Percentiles rank a stretch among this genome's conserved stretches.
Evolutionary conservation across 345 rosid genomes (phyloP).

Genomic region (Arabidopsis suecica): DNA sequence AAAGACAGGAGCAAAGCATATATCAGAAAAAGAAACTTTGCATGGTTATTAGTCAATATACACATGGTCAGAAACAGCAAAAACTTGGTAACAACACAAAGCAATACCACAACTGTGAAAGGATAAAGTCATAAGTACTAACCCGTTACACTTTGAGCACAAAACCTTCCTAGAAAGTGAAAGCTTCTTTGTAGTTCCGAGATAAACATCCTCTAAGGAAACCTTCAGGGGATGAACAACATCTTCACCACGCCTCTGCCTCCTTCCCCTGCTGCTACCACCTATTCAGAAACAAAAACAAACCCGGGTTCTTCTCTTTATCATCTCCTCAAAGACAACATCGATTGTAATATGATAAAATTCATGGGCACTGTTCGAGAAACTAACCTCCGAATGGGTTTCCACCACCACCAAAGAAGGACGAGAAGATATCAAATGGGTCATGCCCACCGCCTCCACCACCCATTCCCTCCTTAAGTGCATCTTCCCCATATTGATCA

Average conservation of each 20-base stretch:
- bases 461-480: conserved; percentile 94
- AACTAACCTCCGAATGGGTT: conserved; percentile 57
- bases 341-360: background rate
- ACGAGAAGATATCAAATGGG: conserved; percentile 84
- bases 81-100: background rate
- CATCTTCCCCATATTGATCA: conserved; percentile 91
- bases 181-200: conserved; percentile 82
- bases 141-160: conserved; percentile 89
- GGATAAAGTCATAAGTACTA: conserved; percentile 32
- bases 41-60: background rate
- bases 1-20: background rate
- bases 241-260: conserved; percentile 95
- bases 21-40: background rate
- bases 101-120: background rate
- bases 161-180: conserved; percentile 80
- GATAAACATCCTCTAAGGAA: conserved; percentile 77
- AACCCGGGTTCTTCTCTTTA: background rate
- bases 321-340: conserved; percentile 7
- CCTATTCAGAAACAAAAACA: conserved; percentile 45
- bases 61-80: background rate
- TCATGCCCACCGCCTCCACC: conserved; percentile 66
- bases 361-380: conserved; percentile 17
- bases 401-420: conserved; percentile 65
- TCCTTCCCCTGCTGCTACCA: conserved; percentile 71
- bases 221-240: conserved; percentile 82